phyloP scores from a whole-genome alignment of 2,329 filamentous ascomycete genomes.

The Tolypocladium tundrense region DNA sequence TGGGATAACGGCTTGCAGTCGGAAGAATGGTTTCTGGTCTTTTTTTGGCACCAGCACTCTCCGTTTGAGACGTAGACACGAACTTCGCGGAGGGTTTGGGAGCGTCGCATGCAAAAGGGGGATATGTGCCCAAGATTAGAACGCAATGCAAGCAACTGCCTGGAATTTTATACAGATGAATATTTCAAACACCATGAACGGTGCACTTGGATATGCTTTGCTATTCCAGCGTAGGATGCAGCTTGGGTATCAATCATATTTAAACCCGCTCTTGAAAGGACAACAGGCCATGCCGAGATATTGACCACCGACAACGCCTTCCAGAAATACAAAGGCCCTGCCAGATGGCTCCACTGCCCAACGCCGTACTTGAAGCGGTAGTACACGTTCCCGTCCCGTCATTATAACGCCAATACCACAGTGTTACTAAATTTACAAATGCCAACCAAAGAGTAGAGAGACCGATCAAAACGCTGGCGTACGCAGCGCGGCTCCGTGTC shows the following conservation, averaged over 20 bases:
- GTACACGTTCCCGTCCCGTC: background rate
- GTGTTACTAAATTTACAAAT: background rate
- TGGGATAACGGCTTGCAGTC: background rate
- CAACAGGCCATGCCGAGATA: background rate
- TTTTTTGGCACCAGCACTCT: background rate
- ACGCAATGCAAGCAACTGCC: background rate
- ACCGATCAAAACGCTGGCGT: background rate
- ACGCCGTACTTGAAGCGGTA: background rate
- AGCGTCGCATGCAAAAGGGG: background rate
- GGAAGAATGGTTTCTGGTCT: background rate
- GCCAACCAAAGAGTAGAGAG: background rate
- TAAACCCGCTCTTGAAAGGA: background rate
- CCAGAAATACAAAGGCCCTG: background rate
- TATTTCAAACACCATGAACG: background rate
- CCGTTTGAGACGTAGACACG: background rate
- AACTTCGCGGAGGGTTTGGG: background rate
- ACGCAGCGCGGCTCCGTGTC: background rate
- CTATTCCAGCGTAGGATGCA: background rate
- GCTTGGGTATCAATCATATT: conserved; percentile 1
- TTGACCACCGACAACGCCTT: background rate
- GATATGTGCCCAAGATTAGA: background rate
- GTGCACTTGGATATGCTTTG: background rate
- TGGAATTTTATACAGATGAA: background rate
- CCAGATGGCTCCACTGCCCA: background rate
- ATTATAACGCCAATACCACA: background rate